Evolutionary conservation across 2,329 filamentous ascomycete genomes (phyloP).

Genomic region (Coniochaeta sp.): DNA sequence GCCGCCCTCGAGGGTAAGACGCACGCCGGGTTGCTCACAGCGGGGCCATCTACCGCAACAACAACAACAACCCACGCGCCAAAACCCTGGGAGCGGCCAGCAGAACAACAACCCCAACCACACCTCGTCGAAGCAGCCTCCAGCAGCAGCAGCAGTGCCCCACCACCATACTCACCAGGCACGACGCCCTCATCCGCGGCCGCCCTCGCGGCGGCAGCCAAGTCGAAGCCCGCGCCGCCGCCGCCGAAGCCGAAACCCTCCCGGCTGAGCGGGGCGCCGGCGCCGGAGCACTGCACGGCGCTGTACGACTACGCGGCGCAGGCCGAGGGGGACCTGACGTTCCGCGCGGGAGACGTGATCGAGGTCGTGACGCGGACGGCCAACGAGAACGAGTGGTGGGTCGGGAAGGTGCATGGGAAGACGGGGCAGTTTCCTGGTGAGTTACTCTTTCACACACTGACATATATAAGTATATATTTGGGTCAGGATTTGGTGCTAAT

Average conservation of each 20-base stretch:
- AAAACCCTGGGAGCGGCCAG: neutral
- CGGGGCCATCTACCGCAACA: slow-evolving; percentile 28
- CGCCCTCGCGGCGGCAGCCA: slow-evolving; percentile 38
- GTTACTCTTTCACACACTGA: slow-evolving; percentile 17
- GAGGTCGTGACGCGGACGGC: slow-evolving; percentile 78
- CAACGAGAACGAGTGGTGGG: slow-evolving; percentile 98
- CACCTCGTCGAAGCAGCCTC: slow-evolving; percentile 26
- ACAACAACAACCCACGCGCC: neutral
- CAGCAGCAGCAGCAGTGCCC: slow-evolving; percentile 44
- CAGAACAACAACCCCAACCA: slow-evolving; percentile 17
- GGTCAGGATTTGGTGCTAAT: neutral
- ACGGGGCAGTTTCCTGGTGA: slow-evolving; percentile 92
- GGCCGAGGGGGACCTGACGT: slow-evolving; percentile 88
- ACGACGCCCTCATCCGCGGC: slow-evolving; percentile 20
- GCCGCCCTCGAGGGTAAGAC: slow-evolving; percentile 47
- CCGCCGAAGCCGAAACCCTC: slow-evolving; percentile 57
- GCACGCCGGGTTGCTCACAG: slow-evolving; percentile 42
- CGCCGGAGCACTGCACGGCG: slow-evolving; percentile 75
- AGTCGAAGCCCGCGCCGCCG: slow-evolving; percentile 49
- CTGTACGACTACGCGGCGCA: slow-evolving; percentile 96
- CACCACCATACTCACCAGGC: slow-evolving; percentile 62
- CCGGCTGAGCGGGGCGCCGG: slow-evolving; percentile 56
- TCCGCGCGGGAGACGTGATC: slow-evolving; percentile 80
- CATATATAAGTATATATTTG: neutral
- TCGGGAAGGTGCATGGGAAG: slow-evolving; percentile 69